Evolutionary conservation across 306 rosid genomes (phyloP), one percentile per base, ranked within the genome.

Genomic region (Lagenaria siceraria): DNA sequence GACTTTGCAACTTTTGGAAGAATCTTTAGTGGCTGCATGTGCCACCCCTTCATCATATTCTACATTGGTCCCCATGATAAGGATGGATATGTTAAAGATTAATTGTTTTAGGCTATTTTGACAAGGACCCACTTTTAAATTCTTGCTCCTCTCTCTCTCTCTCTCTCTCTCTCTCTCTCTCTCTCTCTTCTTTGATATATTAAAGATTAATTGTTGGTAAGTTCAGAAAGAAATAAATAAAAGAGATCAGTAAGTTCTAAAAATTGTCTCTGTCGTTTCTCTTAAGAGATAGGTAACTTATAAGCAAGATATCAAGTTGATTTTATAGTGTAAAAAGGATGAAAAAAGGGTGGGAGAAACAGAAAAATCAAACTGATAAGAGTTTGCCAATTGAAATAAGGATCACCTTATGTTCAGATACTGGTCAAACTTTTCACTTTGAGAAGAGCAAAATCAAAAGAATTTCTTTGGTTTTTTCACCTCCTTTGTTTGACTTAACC

Each of bases 1-100:
- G 75, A 22, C 75, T 69, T 42, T 12, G 55, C 55, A 69, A 69
- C 75, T 43, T 69, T 69, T 22, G 75, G 38, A 48, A 71, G 76
- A 71, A 71, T 46, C 24, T 42, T 15, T 15, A 8, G 55, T 43
- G 74, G 74, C 31, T 35, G 31, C 31, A 66, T 66, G 53, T 66
- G 74, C 74, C 74, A 68, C 49, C 74, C 33, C 54, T 24, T 22
- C 27, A 69, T 69, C 35, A 22, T 69, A 69, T 43, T 69, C 21
- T 71, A 71, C 1, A 25, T 12, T 22, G 59, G 76, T 4, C 59
- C 76, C 40, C 22, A 71, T 17, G 36, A 46, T 7, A 48, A 71
- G 40, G 76, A 71, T 71, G 14, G 4, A 46, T 7, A 46, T 46
- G 43, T 48, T 48, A 71, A 71, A 46, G 15, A 29, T 48, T 48